Conservation (phyloP, 2,329 filamentous ascomycete species). For the Aureobasidium sp. region DNA sequence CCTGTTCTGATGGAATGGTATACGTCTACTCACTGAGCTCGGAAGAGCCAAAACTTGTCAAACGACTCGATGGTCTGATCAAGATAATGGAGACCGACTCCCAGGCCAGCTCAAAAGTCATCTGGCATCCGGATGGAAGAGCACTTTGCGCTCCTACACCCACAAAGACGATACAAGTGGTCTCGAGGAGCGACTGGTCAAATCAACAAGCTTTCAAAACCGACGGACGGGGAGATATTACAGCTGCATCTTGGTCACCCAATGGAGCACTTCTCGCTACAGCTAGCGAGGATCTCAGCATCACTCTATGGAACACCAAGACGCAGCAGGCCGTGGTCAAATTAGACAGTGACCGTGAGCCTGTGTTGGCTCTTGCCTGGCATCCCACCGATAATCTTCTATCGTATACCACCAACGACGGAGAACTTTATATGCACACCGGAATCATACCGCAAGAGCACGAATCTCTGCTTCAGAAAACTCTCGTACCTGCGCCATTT, state of each 20-base stretch:
- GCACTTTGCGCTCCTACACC: constrained; percentile 81
- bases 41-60: constrained; percentile 70
- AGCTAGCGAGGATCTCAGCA: constrained; percentile 49
- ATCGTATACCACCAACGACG: constrained; percentile 86
- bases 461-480: constrained; percentile 39
- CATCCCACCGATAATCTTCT: constrained; percentile 81
- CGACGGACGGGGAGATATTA: constrained; percentile 77
- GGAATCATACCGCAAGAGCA: constrained; percentile 50
- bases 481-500: constrained; percentile 69
- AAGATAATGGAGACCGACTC: constrained; percentile 66
- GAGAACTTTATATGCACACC: constrained; percentile 84
- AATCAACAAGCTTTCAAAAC: constrained; percentile 70
- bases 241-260: constrained; percentile 82
- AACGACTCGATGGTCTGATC: constrained; percentile 79
- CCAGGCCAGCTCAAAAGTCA: constrained; percentile 63
- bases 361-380: constrained; percentile 81
- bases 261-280: constrained; percentile 80
- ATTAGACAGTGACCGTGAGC: constrained; percentile 60
- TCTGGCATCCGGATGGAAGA: constrained; percentile 91
- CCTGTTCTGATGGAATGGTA: constrained; percentile 78
- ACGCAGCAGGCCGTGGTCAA: constrained; percentile 72
- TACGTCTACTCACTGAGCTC: constrained; percentile 80
- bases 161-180: constrained; percentile 71
- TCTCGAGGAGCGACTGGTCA: constrained; percentile 86
- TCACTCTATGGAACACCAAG: constrained; percentile 81